phyloP scores from a whole-genome alignment of 2,329 filamentous ascomycete species.

The Aspergillus nomiae region DNA sequence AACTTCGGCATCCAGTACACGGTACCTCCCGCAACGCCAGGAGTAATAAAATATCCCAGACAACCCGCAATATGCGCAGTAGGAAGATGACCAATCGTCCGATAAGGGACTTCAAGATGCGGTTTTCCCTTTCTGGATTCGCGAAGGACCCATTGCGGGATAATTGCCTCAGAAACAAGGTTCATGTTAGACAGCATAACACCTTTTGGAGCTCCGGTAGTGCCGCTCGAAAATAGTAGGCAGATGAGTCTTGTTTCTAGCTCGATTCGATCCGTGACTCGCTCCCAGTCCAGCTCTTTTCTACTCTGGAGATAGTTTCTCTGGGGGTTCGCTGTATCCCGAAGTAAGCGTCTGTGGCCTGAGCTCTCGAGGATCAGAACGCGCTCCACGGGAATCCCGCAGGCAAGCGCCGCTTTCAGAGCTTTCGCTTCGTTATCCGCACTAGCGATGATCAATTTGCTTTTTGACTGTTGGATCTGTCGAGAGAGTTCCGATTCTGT shows the following conservation, averaged over 20 bases:
- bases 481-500: constrained; percentile 33
- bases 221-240: constrained; percentile 52
- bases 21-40: constrained; percentile 48
- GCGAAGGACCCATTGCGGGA: constrained; percentile 16
- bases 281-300: constrained; percentile 53
- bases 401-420: constrained; percentile 52
- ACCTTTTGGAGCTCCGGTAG: constrained; percentile 51
- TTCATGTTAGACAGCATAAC: constrained; percentile 49
- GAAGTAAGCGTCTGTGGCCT: constrained; percentile 37
- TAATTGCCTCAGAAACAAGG: constrained; percentile 41
- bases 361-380: constrained; percentile 56
- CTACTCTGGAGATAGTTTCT: constrained; percentile 17
- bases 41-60: constrained; percentile 50
- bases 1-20: constrained; percentile 67
- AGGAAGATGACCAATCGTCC: constrained; percentile 50
- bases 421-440: constrained; percentile 42
- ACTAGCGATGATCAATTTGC: constrained; percentile 13
- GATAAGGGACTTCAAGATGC: constrained; percentile 30
- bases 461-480: constrained; percentile 13
- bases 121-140: constrained; percentile 30
- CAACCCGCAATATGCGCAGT: constrained; percentile 52
- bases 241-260: constrained; percentile 50
- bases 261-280: constrained; percentile 52
- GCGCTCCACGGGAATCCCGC: constrained; percentile 47
- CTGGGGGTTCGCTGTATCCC: constrained; percentile 1